phyloP scores from a whole-genome alignment of 2,329 filamentous ascomycete genomes.

The Leptographium procerum region DNA sequence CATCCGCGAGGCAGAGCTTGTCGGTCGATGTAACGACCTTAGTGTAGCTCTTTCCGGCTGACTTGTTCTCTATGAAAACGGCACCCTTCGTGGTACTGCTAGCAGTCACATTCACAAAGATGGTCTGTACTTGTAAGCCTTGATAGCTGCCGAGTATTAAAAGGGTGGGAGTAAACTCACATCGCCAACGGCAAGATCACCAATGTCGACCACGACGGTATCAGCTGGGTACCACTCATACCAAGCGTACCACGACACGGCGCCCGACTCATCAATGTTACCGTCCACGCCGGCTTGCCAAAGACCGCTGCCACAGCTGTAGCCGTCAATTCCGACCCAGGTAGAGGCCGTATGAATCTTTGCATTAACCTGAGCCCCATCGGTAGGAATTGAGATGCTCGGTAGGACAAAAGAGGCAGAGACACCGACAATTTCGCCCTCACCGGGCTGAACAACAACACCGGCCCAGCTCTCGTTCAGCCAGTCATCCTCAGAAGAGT shows the following conservation, averaged over 20 bases:
- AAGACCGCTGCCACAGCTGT: not conserved
- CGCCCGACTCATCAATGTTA: not conserved
- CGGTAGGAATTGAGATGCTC: not conserved
- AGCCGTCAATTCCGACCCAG: not conserved
- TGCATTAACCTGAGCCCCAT: not conserved
- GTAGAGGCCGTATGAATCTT: not conserved
- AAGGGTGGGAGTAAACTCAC: not conserved
- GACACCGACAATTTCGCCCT: not conserved
- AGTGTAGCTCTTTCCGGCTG: not conserved
- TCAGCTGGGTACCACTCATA: constrained; percentile 1
- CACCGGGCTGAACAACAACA: not conserved
- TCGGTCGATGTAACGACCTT: not conserved
- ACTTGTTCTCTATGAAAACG: not conserved
- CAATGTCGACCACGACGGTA: not conserved
- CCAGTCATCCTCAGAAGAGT: not conserved
- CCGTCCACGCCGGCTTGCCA: constrained; percentile 1
- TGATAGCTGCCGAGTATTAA: not conserved
- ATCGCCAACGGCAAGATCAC: not conserved
- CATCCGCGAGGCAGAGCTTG: not conserved
- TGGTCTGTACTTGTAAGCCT: not conserved
- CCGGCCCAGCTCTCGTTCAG: not conserved
- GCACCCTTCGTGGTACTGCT: not conserved
- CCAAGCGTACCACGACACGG: not conserved
- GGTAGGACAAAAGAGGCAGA: not conserved
- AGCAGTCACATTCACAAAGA: constrained; percentile 1